A percentile compares a stretch with the other conserved stretches of the same genome.
phyloP scores from a whole-genome alignment of 352 stramenopile species.

The Blastocystis sp. region DNA sequence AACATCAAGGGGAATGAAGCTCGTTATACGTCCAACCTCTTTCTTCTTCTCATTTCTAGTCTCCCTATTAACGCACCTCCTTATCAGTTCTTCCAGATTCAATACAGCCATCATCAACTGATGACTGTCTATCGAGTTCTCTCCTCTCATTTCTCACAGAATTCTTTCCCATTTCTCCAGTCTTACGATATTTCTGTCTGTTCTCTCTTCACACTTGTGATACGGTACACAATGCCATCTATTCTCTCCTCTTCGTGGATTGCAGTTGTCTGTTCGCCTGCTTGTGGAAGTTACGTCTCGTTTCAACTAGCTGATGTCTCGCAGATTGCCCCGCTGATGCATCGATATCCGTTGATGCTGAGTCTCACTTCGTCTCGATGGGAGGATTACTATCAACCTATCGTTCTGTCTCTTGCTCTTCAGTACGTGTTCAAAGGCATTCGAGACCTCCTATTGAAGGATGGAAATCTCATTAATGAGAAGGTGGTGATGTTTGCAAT shows the following conservation, averaged over 20 bases:
- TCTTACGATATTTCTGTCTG: background rate
- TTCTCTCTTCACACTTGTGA: constrained; percentile 12
- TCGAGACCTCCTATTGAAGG: background rate
- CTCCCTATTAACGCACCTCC: background rate
- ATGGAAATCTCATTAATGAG: background rate
- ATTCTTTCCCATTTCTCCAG: background rate
- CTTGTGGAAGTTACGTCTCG: background rate
- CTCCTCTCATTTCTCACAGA: background rate
- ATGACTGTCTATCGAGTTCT: background rate
- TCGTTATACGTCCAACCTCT: background rate
- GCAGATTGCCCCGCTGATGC: background rate
- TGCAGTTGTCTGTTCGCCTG: background rate
- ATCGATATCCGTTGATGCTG: background rate
- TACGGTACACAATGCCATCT: constrained; percentile 1
- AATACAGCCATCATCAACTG: background rate
- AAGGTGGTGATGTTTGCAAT: background rate
- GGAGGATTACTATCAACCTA: background rate
- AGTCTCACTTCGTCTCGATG: background rate
- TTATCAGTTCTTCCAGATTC: background rate
- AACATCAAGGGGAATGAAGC: background rate
- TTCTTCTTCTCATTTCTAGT: background rate
- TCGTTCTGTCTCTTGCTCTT: constrained; percentile 4
- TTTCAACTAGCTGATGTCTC: background rate
- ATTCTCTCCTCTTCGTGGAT: background rate
- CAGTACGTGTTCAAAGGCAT: constrained; percentile 10